Percentiles rank a stretch among this genome's conserved stretches.
Evolutionary conservation across 768 basidiomycete species (phyloP).

Genomic region (Lentinula detonsa): DNA sequence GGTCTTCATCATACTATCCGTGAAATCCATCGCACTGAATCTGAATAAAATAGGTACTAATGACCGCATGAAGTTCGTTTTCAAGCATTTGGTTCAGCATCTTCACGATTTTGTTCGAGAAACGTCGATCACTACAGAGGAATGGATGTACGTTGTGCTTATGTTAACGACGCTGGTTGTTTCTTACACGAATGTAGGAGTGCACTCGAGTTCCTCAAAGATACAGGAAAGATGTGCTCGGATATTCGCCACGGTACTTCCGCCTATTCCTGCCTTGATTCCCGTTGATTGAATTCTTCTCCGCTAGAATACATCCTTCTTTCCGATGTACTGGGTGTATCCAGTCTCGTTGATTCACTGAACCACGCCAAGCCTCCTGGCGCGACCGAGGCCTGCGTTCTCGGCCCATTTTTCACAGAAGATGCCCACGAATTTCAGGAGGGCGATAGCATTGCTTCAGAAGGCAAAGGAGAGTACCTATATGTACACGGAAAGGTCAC

Average conservation of each 20-base stretch:
- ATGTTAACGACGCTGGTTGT: background rate
- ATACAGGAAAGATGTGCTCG: constrained; percentile 66
- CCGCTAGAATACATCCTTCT: constrained; percentile 71
- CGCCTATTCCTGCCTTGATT: background rate
- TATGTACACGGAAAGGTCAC: constrained; percentile 70
- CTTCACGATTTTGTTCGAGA: constrained; percentile 72
- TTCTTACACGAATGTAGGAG: constrained; percentile 22
- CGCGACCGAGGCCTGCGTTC: constrained; percentile 69
- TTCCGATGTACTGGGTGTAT: constrained; percentile 78
- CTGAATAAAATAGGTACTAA: constrained; percentile 22
- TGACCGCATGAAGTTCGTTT: constrained; percentile 37
- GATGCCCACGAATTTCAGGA: constrained; percentile 62
- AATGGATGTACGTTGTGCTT: constrained; percentile 59
- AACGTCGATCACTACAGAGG: constrained; percentile 72
- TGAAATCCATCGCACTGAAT: background rate
- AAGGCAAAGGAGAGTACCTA: constrained; percentile 83
- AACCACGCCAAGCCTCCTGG: constrained; percentile 60
- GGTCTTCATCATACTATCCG: constrained; percentile 9
- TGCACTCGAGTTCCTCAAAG: constrained; percentile 73
- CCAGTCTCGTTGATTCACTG: constrained; percentile 66
- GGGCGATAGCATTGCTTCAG: constrained; percentile 78
- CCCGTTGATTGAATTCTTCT: background rate
- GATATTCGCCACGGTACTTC: constrained; percentile 52
- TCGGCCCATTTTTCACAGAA: constrained; percentile 80
- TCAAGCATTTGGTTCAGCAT: constrained; percentile 48